Base-by-base conservation (phyloP, 1,284 basidiomycete genomes). In the Fomitopsis schrenkii region DNA sequence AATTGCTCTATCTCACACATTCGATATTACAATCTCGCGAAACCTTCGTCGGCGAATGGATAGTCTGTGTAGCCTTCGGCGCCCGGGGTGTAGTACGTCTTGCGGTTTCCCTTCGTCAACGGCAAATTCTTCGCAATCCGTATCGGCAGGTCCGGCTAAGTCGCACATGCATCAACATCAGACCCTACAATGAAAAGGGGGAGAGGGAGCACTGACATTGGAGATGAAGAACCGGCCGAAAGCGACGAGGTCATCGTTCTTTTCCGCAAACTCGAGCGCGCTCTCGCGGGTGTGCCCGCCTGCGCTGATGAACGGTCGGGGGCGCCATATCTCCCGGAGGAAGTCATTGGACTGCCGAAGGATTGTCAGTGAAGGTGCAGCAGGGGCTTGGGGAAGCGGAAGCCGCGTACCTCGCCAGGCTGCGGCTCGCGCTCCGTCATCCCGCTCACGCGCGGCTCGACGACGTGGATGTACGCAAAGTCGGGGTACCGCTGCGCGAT, bases 381-480 rank as follows among this genome's bases (percentile, higher is more conserved):
- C 33, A 10, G 19, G 9, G 3, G 19, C 19, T 7, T 46, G 17
- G 3, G 12, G 10, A 26, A 26, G 28, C 6, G 17, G n/a, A 28
- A 33, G 4, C 30, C 30, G 30, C 52, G 42, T 52, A 62, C 61
- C 53, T 62, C 58, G 2, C 28, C 63, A 4, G 55, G 57, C 7
- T 41, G 52, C 9, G 63, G 28, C 62, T 66, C 62, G 15, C 65
- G 63, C 6, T 66, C 63, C 10, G 33, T 69, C 45, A 64, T 61
- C 57, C 64, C 69, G 6, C 41, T 52, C 0, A 74, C 68, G n/a
- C 75, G 67, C 0, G 76, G 72, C 66, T 82, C 79, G 44, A 80
- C 72, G 40, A 77, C 71, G 70, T 85, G 83, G 22, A 88, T 64
- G 68, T 86, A 89, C 0, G 83, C 83, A 9, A 88, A 71, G 28